Evolutionary conservation across 2,329 filamentous ascomycete genomes (phyloP).

Genomic region (Ophiocordyceps camponoti-floridani): DNA sequence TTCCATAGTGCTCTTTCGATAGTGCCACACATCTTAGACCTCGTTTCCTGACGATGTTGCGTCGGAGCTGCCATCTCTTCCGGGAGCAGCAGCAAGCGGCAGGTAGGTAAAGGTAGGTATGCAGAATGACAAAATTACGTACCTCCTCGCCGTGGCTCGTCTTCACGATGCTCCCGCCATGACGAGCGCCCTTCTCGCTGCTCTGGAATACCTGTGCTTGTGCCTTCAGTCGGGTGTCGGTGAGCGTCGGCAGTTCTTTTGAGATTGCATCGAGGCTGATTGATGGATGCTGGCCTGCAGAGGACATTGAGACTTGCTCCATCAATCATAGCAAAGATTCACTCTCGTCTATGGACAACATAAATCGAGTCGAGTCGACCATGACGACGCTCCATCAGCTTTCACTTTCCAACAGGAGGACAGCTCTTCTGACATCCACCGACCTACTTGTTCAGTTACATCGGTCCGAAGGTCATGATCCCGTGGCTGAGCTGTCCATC

Average conservation of each 20-base stretch:
- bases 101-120: too few relatives aligned
- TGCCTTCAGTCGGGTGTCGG: not conserved
- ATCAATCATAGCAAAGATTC: not conserved
- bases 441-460: not conserved
- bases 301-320: not conserved
- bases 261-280: not conserved
- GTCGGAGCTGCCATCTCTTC: not conserved
- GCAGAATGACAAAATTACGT: not conserved
- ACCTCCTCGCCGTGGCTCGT: not conserved
- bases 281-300: not conserved
- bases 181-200: not conserved
- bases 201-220: not conserved
- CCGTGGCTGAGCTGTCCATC: not conserved
- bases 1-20: not conserved
- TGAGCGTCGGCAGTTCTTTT: not conserved
- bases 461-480: not conserved
- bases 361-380: not conserved
- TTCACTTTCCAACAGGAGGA: not conserved
- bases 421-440: not conserved
- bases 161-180: not conserved
- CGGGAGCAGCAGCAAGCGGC: not conserved
- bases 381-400: not conserved
- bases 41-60: not conserved
- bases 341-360: not conserved
- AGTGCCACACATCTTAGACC: not conserved